Percentiles rank a stretch among this genome's conserved stretches.
These are phyloP conservation scores for Chlorella variabilis DNA, from an alignment of 163 green algal genomes.

Conservation along the genomic window DNA sequence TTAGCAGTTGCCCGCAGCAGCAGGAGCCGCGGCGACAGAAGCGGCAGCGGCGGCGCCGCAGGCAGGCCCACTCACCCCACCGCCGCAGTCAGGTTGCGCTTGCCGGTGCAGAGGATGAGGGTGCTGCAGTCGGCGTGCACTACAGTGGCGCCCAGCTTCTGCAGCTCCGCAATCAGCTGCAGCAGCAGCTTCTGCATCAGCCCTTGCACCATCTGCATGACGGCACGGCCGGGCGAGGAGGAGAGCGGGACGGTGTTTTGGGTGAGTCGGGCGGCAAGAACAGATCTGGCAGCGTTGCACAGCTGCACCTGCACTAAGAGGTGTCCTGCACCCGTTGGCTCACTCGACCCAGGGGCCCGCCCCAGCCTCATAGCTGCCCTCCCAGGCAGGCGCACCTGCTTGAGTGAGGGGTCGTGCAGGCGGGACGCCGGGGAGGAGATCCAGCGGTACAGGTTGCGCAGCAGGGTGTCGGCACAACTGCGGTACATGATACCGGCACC, in stretches of 20 bases:
- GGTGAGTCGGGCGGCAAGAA: background rate
- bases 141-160: constrained; percentile 72
- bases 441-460: constrained; percentile 88
- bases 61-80: constrained; percentile 59
- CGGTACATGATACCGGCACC: background rate
- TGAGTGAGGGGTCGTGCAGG: constrained; percentile 48
- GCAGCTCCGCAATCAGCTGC: constrained; percentile 81
- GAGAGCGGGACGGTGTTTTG: background rate
- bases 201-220: constrained; percentile 31
- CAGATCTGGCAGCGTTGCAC: too few species aligned
- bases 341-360: too few species aligned
- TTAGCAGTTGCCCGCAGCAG: too few species aligned
- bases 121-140: constrained; percentile 71
- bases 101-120: constrained; percentile 89
- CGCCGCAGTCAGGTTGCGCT: constrained; percentile 74
- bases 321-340: too few species aligned
- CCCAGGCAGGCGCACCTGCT: background rate
- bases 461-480: constrained; percentile 77
- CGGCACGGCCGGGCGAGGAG: background rate
- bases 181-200: constrained; percentile 84
- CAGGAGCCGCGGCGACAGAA: too few species aligned
- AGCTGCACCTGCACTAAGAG: too few species aligned
- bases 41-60: too few species aligned
- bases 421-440: constrained; percentile 56
- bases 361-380: too few species aligned